A percentile compares a stretch with the other conserved stretches of the same genome.
phyloP scores from a whole-genome alignment of 768 basidiomycete species.

The Boletus subparvulus region DNA sequence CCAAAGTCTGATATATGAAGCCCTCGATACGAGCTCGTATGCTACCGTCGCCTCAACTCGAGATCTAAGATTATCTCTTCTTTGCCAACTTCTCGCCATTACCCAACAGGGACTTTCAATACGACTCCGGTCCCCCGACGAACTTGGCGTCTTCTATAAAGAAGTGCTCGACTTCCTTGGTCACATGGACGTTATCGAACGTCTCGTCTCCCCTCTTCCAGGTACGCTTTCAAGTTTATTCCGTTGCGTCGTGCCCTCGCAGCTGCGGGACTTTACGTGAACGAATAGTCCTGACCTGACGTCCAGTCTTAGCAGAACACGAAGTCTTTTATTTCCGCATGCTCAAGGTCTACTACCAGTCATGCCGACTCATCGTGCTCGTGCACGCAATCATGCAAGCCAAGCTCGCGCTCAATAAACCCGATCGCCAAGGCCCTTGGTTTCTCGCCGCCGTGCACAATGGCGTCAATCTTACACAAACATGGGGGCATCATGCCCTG shows the following conservation, averaged over 20 bases:
- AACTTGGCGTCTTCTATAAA: constrained; percentile 35
- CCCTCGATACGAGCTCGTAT: constrained; percentile 29
- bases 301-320: constrained; percentile 40
- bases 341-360: constrained; percentile 41
- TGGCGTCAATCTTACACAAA: constrained; percentile 34
- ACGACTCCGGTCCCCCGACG: constrained; percentile 25
- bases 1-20: constrained; percentile 29
- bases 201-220: constrained; percentile 38
- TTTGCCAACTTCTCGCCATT: constrained; percentile 36
- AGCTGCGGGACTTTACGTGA: background rate
- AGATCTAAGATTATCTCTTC: constrained; percentile 39
- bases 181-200: constrained; percentile 37
- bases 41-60: constrained; percentile 24
- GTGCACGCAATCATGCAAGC: constrained; percentile 36
- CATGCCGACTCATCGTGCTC: constrained; percentile 39
- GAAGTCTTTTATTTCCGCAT: constrained; percentile 45
- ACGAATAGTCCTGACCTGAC: constrained; percentile 23
- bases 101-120: constrained; percentile 34
- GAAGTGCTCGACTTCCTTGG: constrained; percentile 33
- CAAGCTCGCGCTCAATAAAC: constrained; percentile 23
- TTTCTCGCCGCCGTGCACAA: constrained; percentile 32
- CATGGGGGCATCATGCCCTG: constrained; percentile 41
- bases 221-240: constrained; percentile 26
- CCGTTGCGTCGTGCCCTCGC: background rate
- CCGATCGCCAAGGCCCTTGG: constrained; percentile 27